Evolutionary conservation across 2,329 filamentous ascomycete genomes (phyloP).

Genomic region (Phaeosphaeriaceae sp.): DNA sequence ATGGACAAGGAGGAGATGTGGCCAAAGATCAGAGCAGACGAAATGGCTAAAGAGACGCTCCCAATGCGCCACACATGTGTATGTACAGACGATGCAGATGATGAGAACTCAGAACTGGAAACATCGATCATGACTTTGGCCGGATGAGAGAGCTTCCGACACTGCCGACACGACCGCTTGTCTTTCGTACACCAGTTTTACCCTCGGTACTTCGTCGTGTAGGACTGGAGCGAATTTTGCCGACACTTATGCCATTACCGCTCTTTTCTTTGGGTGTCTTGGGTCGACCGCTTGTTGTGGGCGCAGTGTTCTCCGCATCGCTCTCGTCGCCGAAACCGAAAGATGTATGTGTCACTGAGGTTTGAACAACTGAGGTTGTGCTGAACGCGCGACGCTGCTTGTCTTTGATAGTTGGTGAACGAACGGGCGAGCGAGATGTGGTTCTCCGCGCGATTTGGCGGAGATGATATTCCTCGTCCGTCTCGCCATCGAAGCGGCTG

Average conservation of each 20-base stretch:
- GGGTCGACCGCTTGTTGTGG: slow-evolving; percentile 41
- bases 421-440: slow-evolving; percentile 65
- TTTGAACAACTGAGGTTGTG: slow-evolving; percentile 66
- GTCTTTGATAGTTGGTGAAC: slow-evolving; percentile 63
- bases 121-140: slow-evolving; percentile 34
- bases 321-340: slow-evolving; percentile 51
- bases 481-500: slow-evolving; percentile 67
- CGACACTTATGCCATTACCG: slow-evolving; percentile 53
- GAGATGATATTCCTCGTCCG: slow-evolving; percentile 82
- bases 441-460: slow-evolving; percentile 67
- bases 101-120: slow-evolving; percentile 7
- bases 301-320: slow-evolving; percentile 54
- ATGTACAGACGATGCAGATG: slow-evolving; percentile 21
- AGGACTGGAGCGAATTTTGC: slow-evolving; percentile 54
- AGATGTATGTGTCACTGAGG: slow-evolving; percentile 42
- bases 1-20: slow-evolving; percentile 19
- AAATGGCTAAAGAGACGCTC: slow-evolving; percentile 17
- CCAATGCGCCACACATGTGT: slow-evolving; percentile 32
- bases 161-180: slow-evolving; percentile 58
- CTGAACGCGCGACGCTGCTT: slow-evolving; percentile 75
- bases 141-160: slow-evolving; percentile 44
- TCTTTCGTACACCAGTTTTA: slow-evolving; percentile 58
- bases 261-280: slow-evolving; percentile 55
- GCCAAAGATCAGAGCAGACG: slow-evolving; percentile 11
- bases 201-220: slow-evolving; percentile 54